phyloP scores from a whole-genome alignment of 306 rosid species.

The Gillenia trifoliata region DNA sequence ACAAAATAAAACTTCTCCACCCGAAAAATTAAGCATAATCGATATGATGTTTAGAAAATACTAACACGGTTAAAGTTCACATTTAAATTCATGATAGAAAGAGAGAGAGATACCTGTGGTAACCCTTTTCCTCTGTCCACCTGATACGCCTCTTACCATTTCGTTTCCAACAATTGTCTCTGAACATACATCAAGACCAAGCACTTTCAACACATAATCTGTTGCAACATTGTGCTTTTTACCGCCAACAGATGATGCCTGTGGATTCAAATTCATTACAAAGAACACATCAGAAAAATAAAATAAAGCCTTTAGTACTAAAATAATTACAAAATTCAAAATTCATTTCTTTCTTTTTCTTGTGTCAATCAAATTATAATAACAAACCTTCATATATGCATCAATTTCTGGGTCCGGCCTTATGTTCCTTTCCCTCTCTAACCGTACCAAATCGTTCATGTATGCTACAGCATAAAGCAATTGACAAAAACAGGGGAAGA shows the following conservation, averaged over 20 bases:
- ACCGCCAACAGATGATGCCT: slow-evolving; percentile 89
- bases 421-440: slow-evolving; percentile 56
- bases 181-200: slow-evolving; percentile 83
- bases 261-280: slow-evolving; percentile 24
- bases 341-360: background rate
- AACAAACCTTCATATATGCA: slow-evolving; percentile 80
- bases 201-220: slow-evolving; percentile 72
- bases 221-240: slow-evolving; percentile 70
- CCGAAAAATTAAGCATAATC: background rate
- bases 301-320: background rate
- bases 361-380: background rate
- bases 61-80: too few species aligned
- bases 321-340: background rate
- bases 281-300: background rate
- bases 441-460: slow-evolving; percentile 34
- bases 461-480: slow-evolving; percentile 32
- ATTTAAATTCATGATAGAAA: background rate
- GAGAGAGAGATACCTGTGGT: slow-evolving; percentile 65
- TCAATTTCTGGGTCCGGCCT: slow-evolving; percentile 82
- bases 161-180: slow-evolving; percentile 82
- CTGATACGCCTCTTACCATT: slow-evolving; percentile 82
- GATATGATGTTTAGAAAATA: too few species aligned
- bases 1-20: background rate
- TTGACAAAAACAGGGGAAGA: background rate
- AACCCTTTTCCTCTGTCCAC: slow-evolving; percentile 91